Percentiles rank a stretch among this genome's conserved stretches.
phyloP scores from a whole-genome alignment of 306 rosid species.

The Luffa acutangula region DNA sequence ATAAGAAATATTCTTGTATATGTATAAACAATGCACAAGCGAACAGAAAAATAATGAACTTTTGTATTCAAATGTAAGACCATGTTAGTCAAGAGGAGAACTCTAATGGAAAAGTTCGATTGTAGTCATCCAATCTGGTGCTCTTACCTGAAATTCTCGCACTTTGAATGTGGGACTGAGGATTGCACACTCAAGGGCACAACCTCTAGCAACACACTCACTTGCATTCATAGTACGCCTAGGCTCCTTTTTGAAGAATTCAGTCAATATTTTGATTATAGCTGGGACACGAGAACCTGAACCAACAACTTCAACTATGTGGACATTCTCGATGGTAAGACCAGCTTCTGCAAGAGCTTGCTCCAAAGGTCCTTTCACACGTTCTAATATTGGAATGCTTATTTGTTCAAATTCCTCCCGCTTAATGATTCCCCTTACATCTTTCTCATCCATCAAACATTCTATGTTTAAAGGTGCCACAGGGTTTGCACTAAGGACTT shows the following conservation, averaged over 20 bases:
- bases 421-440: slow-evolving; percentile 72
- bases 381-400: slow-evolving; percentile 71
- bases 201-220: slow-evolving; percentile 89
- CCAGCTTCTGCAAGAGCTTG: slow-evolving; percentile 80
- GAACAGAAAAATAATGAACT: neutral
- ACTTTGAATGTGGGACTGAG: slow-evolving; percentile 96
- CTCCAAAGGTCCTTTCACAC: slow-evolving; percentile 79
- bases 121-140: neutral
- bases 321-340: slow-evolving; percentile 54
- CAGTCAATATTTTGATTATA: slow-evolving; percentile 62
- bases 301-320: slow-evolving; percentile 86
- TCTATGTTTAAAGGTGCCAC: slow-evolving; percentile 85
- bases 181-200: slow-evolving; percentile 90
- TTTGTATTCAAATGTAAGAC: neutral
- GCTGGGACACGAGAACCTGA: slow-evolving; percentile 97
- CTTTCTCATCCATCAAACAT: slow-evolving; percentile 95
- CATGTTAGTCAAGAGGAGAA: neutral
- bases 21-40: neutral
- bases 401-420: slow-evolving; percentile 90
- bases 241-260: slow-evolving; percentile 84
- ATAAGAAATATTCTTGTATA: neutral
- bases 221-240: slow-evolving; percentile 97
- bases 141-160: slow-evolving; percentile 75
- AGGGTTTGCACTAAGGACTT: slow-evolving; percentile 90
- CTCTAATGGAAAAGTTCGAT: neutral